Percentiles rank a stretch among this genome's conserved stretches.
Evolutionary conservation across 2,329 filamentous ascomycete species (phyloP).

Genomic region (Trichoderma afroharzianum): DNA sequence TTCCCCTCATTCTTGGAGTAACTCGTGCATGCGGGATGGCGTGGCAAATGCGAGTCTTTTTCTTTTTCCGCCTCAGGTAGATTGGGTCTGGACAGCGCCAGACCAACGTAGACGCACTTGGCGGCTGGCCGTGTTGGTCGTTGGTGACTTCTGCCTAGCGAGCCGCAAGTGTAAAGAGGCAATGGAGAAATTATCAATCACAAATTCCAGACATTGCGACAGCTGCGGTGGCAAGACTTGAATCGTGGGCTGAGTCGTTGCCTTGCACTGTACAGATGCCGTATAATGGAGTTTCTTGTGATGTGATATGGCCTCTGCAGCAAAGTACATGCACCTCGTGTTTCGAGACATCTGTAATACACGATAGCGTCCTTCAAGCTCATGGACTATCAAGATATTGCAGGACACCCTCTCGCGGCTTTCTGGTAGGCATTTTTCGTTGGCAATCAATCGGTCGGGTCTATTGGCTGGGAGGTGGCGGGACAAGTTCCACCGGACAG

Average conservation of each 20-base stretch:
- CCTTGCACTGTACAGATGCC: background rate
- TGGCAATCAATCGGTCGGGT: background rate
- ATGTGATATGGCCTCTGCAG: background rate
- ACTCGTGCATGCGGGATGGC: background rate
- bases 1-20: conserved; percentile 1
- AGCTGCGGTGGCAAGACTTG: conserved; percentile 1
- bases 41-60: conserved; percentile 9
- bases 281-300: background rate
- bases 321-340: background rate
- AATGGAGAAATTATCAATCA: background rate
- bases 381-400: background rate
- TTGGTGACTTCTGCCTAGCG: background rate
- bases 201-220: background rate
- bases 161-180: background rate
- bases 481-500: background rate
- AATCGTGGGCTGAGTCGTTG: background rate
- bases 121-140: background rate
- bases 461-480: background rate
- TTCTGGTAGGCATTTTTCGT: background rate
- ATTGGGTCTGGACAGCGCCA: background rate
- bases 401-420: conserved; percentile 6
- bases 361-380: background rate
- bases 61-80: background rate
- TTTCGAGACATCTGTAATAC: background rate
- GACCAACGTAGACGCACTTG: conserved; percentile 1